Evolutionary conservation across 805 yeast genomes (phyloP), one percentile per base, ranked within the genome.

Genomic region (Wickerhamomyces bovis): DNA sequence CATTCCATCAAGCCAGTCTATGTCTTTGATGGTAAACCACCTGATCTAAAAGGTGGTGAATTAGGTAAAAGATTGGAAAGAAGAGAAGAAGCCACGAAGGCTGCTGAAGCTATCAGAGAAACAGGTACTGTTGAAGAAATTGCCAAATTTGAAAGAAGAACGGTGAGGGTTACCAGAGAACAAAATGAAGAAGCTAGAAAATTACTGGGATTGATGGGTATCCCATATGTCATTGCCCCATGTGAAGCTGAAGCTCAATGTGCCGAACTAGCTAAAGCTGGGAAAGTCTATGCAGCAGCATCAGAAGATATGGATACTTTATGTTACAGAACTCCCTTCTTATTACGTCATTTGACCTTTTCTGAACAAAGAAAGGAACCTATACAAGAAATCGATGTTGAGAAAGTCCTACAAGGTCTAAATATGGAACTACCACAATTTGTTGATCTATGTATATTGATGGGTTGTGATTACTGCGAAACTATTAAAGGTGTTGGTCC

Each of bases 181-280:
- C 99, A 94, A 54, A 94, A 92, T 58, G 97, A 87, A 31, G 98
- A 94, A 59, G 98, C 97, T 19, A 88, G 89, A 65, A 73, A 77
- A 52, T 68, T 94, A 45, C 71, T 94, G 46, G 77, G 72, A 43
- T 68, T 92, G 31, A 94, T 94, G 99, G 99, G 99, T 0, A 85
- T 94, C 43, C 99, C 99, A 2, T 87, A 72, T 56, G 85, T 94
- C 6, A 81, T 80, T 45, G 98, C 99, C 0, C 99, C 99, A 1
- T 84, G 97, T 63, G 99, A 94, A 66, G 99, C 99, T 2, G 99
- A 94, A 64, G 96, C 99, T 0, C 98, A 94, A 60, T 94, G 99
- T 71, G 98, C 99, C 0, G 94, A 81, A 52, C 68, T 94, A 42
- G 97, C 97, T 4, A 78, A 81, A 48, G 78, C 80, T 12, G 97